Evolutionary conservation across 495 filamentous ascomycete species (phyloP).

Genomic region (Daldinia grandis): DNA sequence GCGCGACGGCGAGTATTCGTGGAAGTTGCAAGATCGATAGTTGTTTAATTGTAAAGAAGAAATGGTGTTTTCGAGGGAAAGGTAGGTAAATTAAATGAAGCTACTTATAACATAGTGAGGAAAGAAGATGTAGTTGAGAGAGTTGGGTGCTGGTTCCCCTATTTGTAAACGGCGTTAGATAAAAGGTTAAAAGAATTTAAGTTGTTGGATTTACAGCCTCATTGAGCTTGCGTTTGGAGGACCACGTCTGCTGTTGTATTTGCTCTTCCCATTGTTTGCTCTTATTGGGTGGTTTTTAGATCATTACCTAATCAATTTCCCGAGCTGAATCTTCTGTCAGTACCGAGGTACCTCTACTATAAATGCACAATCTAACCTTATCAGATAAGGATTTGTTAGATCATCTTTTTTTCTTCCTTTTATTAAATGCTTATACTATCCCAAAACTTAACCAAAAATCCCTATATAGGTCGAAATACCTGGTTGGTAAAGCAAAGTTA

Average conservation of each 20-base stretch:
- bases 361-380: too few species aligned
- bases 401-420: too few species aligned
- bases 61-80: neutral
- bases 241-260: neutral
- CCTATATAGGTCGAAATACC: conserved; percentile 10
- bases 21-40: neutral
- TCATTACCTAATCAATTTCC: neutral
- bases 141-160: neutral
- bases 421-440: too few species aligned
- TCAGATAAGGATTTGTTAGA: too few species aligned
- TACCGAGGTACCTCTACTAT: too few species aligned
- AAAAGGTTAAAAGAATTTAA: neutral
- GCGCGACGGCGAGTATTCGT: neutral
- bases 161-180: neutral
- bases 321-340: neutral
- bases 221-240: neutral
- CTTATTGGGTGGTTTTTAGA: neutral
- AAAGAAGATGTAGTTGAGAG: neutral
- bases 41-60: neutral
- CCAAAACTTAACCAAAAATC: too few species aligned
- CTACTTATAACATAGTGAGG: neutral
- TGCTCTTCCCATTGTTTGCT: neutral
- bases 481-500: conserved; percentile 18
- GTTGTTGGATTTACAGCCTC: conserved; percentile 4
- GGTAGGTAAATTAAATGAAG: neutral